Base-by-base conservation (phyloP, 495 filamentous ascomycete species). In the Hypoxylon crocopeplum region DNA sequence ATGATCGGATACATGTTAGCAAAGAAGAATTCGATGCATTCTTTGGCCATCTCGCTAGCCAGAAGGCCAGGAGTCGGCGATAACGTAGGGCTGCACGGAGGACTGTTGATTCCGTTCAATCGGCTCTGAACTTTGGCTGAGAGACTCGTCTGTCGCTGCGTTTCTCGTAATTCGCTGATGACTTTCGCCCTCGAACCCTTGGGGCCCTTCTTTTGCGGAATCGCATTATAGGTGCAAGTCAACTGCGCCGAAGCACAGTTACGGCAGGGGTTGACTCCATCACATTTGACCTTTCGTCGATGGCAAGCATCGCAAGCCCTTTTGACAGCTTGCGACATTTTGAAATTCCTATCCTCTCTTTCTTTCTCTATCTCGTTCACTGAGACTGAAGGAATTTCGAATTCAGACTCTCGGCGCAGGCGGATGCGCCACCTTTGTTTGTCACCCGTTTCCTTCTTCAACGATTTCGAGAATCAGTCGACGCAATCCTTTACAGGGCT, bases 151-250 rank as follows among this genome's bases (percentile, higher is more conserved):
- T 87, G 82, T 58, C 78, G 76, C 57, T 89, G 85, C 10, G 75
- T 88, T 69, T 87, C 84, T 59, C 86, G 81, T 27, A 92, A 74
- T 68, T 92, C 87, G 56, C 82, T 88, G 65, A 95, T 90, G 44
- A 93, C 86, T 74, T 91, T 93, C 33, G 91, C 90, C 47, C 89
- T 77, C 62, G 84, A 88, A 50, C 90, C 89, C 72, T 93, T 93
- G 25, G 89, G 89, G 0, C 90, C 91, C 73, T 93, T 92, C 76
- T 92, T 93, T 74, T 90, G 89, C 0, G 88, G 90, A 38, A 92
- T 85, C n/a, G 88, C 83, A 75, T 91, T 86, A 79, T 90, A 90
- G 13, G 88, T 92, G 78, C 90, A 93, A 2, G 77, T 77, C 24
- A 94, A 75, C 47, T 86, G 84, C 6, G 87, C 85, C 17, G 80